These are phyloP conservation scores for Daldinia concentrica DNA, from an alignment of 495 filamentous ascomycete species.

Conservation along the genomic window DNA sequence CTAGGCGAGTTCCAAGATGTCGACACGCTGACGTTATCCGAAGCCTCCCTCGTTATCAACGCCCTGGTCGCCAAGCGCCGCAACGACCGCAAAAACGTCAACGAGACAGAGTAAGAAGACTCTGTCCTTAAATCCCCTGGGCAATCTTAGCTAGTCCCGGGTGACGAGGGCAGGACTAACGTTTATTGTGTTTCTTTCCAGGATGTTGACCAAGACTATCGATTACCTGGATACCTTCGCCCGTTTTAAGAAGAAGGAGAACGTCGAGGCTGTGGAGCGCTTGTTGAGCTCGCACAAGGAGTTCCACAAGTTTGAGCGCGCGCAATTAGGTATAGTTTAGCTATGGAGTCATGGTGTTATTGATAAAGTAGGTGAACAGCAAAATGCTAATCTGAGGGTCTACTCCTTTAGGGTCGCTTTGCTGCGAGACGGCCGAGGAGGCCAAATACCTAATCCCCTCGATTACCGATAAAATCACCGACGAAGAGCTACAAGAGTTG, in stretches of 20 bases:
- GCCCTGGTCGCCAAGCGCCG: slow-evolving; percentile 81
- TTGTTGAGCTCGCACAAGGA: slow-evolving; percentile 78
- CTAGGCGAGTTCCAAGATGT: slow-evolving; percentile 93
- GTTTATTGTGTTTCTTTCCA: slow-evolving; percentile 20
- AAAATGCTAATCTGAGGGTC: not conserved
- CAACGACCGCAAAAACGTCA: slow-evolving; percentile 68
- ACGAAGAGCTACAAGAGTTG: slow-evolving; percentile 85
- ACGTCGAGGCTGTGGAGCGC: slow-evolving; percentile 89
- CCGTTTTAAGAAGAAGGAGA: slow-evolving; percentile 93
- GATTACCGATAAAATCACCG: slow-evolving; percentile 83
- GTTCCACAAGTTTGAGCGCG: slow-evolving; percentile 89
- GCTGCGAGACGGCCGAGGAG: slow-evolving; percentile 91
- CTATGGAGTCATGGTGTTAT: not conserved
- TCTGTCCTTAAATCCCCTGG: slow-evolving; percentile 8
- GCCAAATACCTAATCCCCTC: slow-evolving; percentile 96
- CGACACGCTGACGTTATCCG: slow-evolving; percentile 85
- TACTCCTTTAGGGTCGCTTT: slow-evolving; percentile 74
- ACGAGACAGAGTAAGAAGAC: slow-evolving; percentile 68
- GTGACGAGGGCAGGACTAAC: slow-evolving; percentile 16
- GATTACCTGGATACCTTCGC: slow-evolving; percentile 94
- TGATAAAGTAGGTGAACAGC: not conserved
- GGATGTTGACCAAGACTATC: slow-evolving; percentile 80
- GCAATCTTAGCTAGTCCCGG: not conserved
- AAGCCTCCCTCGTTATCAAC: slow-evolving; percentile 90
- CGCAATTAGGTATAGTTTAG: slow-evolving; percentile 79